Base-by-base conservation (phyloP, 2,329 filamentous ascomycete species). In the Fusarium nygamai region DNA sequence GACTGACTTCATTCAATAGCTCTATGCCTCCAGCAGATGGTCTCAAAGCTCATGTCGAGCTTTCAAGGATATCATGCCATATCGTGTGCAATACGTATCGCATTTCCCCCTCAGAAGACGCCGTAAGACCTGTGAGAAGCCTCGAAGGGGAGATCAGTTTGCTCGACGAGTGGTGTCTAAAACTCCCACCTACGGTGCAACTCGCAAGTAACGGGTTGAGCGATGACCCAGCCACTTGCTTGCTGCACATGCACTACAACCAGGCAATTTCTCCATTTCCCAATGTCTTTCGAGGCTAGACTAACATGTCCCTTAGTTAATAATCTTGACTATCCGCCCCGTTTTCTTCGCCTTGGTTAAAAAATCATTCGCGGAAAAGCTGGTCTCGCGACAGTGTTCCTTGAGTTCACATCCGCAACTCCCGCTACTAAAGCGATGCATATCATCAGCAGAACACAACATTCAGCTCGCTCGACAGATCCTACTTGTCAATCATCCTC, bases 191-290 rank as follows among this genome's bases (percentile, higher is more conserved):
- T 5, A 69, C 78, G 6, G 76, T 88, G 6, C 82, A 82, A 56
- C 80, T 87, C 36, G 79, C 79, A 11, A 79, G 80, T 6, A 78
- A 81, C 29, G 79, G 78, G 5, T 66, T 82, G 39, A 83, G 81
- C 67, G 78, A 77, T 31, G 86, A 88, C 69, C 83, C 86, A 27
- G 82, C 85, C 12, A 79, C 81, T 60, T 86, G 83, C 75, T 78
- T 83, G 47, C 77, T 88, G 48, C 87, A 88, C 68, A 87, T 88
- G 86, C 79, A 80, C 60, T 84, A 85, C 74, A 87, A 88, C 69
- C 80, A 88, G 67, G 77, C 72, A 70, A 38, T 17, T 61, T 43
- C 19, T 27, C 36, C 14, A 27, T 11, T 13, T 19, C 16, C 31
- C 24, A 44, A 11, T 22, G 13, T 34, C 14, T 19, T 29, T 13